These are phyloP conservation scores for Diplodia scrobiculata DNA, from an alignment of 2,329 filamentous ascomycete genomes.

Conservation along the genomic window DNA sequence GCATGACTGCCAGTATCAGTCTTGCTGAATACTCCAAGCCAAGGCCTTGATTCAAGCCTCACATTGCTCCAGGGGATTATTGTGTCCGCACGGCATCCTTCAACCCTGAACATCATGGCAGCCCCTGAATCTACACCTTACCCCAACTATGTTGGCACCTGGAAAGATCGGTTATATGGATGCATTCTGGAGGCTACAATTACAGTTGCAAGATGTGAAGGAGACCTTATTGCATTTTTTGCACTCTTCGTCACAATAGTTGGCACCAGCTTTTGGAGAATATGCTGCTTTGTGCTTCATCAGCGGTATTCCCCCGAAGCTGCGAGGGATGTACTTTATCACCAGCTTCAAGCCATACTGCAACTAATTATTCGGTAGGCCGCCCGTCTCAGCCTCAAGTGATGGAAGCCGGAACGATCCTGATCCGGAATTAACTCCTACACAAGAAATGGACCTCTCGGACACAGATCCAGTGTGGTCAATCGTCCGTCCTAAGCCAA, in stretches of 20 bases:
- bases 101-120: no score
- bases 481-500: no score
- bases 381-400: no score
- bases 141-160: constrained; percentile 24
- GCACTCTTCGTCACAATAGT: constrained; percentile 40
- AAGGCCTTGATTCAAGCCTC: no score
- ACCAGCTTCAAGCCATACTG: constrained; percentile 31
- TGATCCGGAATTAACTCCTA: constrained; percentile 31
- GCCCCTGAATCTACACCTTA: no score
- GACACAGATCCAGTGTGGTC: constrained; percentile 42
- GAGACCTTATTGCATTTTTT: constrained; percentile 41
- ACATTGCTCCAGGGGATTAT: no score
- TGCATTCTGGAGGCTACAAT: constrained; percentile 39
- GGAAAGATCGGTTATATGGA: constrained; percentile 42
- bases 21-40: no score
- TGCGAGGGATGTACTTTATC: constrained; percentile 35
- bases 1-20: no score
- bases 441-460: constrained; percentile 36
- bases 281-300: constrained; percentile 35
- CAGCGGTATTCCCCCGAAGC: constrained; percentile 29
- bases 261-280: constrained; percentile 34
- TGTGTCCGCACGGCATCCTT: no score
- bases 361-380: background rate
- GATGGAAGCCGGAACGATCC: background rate
- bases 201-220: constrained; percentile 38